Base-by-base conservation (phyloP, 2,329 filamentous ascomycete species). In the Arthrobotrys sinensis region DNA sequence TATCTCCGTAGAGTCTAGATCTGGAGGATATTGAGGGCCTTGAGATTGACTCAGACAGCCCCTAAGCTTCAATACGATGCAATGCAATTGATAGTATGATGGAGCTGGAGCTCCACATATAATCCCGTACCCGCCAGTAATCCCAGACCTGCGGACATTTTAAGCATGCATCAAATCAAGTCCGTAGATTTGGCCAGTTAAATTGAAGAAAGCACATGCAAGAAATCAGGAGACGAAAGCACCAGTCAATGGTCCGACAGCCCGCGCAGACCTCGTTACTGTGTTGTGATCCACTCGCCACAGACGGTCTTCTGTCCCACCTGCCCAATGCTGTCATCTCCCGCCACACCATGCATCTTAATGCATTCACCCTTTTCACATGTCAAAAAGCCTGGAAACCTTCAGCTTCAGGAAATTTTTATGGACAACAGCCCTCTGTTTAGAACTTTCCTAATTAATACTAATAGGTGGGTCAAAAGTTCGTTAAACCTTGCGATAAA, bases 231-330 rank as follows among this genome's bases (percentile, higher is more conserved):
- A 36, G 50, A 36, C 50, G 32, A 55, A 28, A 19, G 28, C 50
- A 34, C 14, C 28, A 6, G 24, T 19, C 52, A 57, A 57, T 57
- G 52, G 32, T 38, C 52, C 32, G 52, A 57, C 16, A 28, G 8
- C 19, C 45, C 16, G 16, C 14, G 10, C 32, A 2, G 7, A 50
- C 14, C 14, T 50, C 32, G 64, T 32, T 43, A 67, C 16, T 24
- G 64, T 67, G 64, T 67, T 67, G 64, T 67, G 64, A 67, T 67
- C 24, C 36, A 55, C 64, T 28, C 64, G 64, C 64, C 64, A 67
- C 64, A 52, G 40, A 12, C 40, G n/a, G 8, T 28, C 11, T 14
- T 46, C 21, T 62, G 57, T 62, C 36, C 57, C 57, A 62, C 57
- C 53, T 60, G 53, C 53, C 53, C 4, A 16, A 62, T 32, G 19